These are phyloP conservation scores for Reutealis trisperma DNA, from an alignment of 345 rosid species.

Conservation along the genomic window DNA sequence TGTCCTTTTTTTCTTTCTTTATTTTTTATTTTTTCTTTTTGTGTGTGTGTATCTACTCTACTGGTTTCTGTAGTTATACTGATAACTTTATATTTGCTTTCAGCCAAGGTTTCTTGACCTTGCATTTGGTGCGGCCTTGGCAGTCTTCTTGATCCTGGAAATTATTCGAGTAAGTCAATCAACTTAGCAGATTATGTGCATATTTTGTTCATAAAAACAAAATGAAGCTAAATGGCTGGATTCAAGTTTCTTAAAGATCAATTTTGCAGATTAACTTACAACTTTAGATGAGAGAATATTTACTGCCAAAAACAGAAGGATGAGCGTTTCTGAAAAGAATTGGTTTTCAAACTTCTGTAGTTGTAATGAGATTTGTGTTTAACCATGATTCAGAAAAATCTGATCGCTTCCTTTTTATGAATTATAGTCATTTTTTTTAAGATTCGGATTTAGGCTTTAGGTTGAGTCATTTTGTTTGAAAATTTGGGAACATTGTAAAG, in stretches of 20 bases:
- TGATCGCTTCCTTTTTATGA: not conserved
- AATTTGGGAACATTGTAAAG: not conserved
- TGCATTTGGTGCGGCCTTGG: constrained; percentile 95
- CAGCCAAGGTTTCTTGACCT: constrained; percentile 96
- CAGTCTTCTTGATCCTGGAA: constrained; percentile 74
- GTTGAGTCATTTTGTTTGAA: not conserved
- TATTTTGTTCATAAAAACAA: not conserved
- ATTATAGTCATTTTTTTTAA: not conserved
- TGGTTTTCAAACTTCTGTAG: not conserved
- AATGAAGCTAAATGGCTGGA: not conserved
- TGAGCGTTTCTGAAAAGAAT: not conserved
- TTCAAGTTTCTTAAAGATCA: not conserved
- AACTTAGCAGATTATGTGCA: not conserved
- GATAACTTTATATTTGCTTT: constrained; percentile 27
- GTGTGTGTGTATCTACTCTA: no score
- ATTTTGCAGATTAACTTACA: not conserved
- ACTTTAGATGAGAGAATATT: not conserved
- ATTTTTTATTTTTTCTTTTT: no score
- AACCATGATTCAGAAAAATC: no score
- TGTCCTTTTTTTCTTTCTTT: no score
- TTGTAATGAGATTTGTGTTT: not conserved
- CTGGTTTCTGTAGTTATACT: constrained; percentile 1
- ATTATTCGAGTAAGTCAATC: constrained; percentile 73
- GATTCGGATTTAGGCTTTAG: not conserved
- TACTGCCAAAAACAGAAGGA: not conserved